Percentiles rank a stretch among this genome's conserved stretches.
Evolutionary conservation across 2,329 filamentous ascomycete species (phyloP).

Genomic region (Monosporascus sp.): DNA sequence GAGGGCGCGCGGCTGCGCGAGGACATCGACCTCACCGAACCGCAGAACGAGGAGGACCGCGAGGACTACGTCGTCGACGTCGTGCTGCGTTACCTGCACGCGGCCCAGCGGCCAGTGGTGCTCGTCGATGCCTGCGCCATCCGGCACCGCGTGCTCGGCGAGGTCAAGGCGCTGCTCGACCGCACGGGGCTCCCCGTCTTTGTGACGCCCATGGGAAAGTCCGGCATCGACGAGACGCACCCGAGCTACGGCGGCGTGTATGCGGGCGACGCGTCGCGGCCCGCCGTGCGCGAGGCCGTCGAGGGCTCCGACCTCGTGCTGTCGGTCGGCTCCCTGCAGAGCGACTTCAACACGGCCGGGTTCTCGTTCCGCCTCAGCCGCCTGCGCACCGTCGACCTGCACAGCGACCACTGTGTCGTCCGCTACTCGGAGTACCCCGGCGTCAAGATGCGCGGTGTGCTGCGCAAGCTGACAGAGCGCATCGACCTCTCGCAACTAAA

Average conservation of each 20-base stretch:
- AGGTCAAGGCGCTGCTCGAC: constrained; percentile 67
- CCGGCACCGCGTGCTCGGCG: constrained; percentile 66
- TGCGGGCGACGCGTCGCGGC: constrained; percentile 68
- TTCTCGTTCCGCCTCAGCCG: constrained; percentile 76
- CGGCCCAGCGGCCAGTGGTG: constrained; percentile 69
- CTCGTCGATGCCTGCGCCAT: constrained; percentile 81
- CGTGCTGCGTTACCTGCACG: constrained; percentile 66
- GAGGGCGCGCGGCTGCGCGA: constrained; percentile 67
- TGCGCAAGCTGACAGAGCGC: constrained; percentile 62
- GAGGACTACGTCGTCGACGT: constrained; percentile 82
- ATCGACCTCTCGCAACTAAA: constrained; percentile 55
- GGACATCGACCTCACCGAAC: constrained; percentile 61
- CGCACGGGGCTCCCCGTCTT: constrained; percentile 75
- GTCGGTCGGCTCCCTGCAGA: constrained; percentile 60
- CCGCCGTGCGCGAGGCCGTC: constrained; percentile 57
- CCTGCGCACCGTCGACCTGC: constrained; percentile 75
- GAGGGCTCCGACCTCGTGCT: constrained; percentile 68
- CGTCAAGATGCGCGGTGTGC: constrained; percentile 71
- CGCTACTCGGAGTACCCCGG: constrained; percentile 75
- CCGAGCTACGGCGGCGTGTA: constrained; percentile 81
- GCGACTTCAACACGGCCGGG: constrained; percentile 76
- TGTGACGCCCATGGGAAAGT: constrained; percentile 87
- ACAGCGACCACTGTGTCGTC: constrained; percentile 67
- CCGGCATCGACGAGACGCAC: constrained; percentile 71
- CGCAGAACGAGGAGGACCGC: constrained; percentile 61